Evolutionary conservation across 192 early-diverging fungal species (phyloP), one percentile per base, ranked within the genome.

Genomic region (Radiomyces spectabilis): DNA sequence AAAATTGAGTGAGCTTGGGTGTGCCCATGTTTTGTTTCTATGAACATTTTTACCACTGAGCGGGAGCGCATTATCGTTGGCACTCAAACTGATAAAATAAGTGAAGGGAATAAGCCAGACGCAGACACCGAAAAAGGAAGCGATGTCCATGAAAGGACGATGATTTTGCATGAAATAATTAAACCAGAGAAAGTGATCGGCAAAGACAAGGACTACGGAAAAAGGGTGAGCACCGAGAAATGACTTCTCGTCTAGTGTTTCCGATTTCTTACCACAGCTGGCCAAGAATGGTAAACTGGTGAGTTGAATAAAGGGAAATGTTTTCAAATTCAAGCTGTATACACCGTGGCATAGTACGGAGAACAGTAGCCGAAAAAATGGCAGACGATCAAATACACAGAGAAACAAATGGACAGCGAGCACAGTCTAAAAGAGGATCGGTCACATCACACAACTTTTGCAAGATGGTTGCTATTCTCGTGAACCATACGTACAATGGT

Each of bases 131-230:
- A 98, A 97, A 74, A 95, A 94, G 16, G 88, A 76, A 41, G 88
- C 87, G 44, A 94, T 86, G 46, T 91, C 87, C 53, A 75, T 65
- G 57, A 95, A 92, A 25, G 80, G 76, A 59, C 74, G 84, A 51
- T 86, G 78, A 29, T 78, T 66, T 16, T 63, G 57, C 1, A 89
- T 75, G 64, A 98, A 98, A 60, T 85, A 97, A 51, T 84, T 79
- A 70, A 98, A 98, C 94, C 94, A 98, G 50, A 88, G 43, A 58
- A 94, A 93, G 64, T 98, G 95, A 70, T 95, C 86, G n/a, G 68
- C 60, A 26, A 98, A 59, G 0, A 87, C 89, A 29, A 98, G 64
- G 1, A 74, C 84, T 85, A 44, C n/a, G 33, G 43, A 3, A 22
- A 21, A 27, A 16, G 24, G 26, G 21, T 39, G 15, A 4, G 18